Percentiles rank a stretch among this genome's conserved stretches.
Evolutionary conservation across 306 rosid species (phyloP).

Genomic region (Corylus americana): DNA sequence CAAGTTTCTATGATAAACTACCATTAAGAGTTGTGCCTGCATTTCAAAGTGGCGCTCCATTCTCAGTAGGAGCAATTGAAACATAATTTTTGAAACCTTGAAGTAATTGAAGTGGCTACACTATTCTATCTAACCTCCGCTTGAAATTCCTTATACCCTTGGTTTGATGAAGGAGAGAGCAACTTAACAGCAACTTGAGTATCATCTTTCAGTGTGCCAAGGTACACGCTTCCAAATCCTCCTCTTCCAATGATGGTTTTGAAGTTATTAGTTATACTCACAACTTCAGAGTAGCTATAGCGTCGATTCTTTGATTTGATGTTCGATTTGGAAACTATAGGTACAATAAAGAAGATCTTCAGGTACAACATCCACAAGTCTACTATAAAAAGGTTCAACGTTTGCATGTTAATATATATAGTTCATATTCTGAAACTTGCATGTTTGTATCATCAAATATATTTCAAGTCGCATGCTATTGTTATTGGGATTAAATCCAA

Average conservation of each 20-base stretch:
- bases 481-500: background rate
- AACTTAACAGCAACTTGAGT: slow-evolving; percentile 46
- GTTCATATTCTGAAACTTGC: background rate
- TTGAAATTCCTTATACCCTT: slow-evolving; percentile 40
- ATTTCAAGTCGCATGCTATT: background rate
- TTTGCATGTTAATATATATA: background rate
- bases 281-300: slow-evolving; percentile 28
- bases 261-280: slow-evolving; percentile 37
- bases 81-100: background rate
- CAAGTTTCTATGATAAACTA: slow-evolving; percentile 31
- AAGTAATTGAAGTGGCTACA: background rate
- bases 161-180: slow-evolving; percentile 38
- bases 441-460: background rate
- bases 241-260: slow-evolving; percentile 43
- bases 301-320: slow-evolving; percentile 23
- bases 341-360: background rate
- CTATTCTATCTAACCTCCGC: slow-evolving; percentile 29
- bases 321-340: background rate
- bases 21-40: slow-evolving; percentile 32
- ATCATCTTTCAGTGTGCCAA: slow-evolving; percentile 26
- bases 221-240: slow-evolving; percentile 51
- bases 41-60: background rate
- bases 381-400: background rate
- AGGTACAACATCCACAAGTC: background rate
- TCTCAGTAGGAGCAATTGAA: background rate